phyloP scores from a whole-genome alignment of 2,329 filamentous ascomycete genomes.

The Alternaria dauci region DNA sequence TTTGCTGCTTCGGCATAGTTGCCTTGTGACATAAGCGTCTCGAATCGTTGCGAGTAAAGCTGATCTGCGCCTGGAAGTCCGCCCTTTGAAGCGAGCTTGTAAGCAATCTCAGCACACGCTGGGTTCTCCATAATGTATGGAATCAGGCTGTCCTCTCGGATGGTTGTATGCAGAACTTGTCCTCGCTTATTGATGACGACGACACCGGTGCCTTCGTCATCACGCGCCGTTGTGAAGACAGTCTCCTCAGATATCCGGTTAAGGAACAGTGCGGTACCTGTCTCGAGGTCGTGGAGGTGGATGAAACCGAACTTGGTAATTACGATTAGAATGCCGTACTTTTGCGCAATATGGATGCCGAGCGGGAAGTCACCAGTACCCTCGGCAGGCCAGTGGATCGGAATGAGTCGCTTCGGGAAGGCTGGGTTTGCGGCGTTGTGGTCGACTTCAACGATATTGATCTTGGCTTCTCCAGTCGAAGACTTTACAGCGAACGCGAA shows the following conservation, averaged over 20 bases:
- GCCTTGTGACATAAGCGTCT: constrained; percentile 80
- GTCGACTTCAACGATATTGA: constrained; percentile 98
- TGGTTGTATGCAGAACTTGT: constrained; percentile 91
- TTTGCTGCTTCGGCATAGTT: constrained; percentile 91
- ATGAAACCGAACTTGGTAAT: constrained; percentile 99
- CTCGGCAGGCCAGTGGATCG: constrained; percentile 96
- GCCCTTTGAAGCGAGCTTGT: constrained; percentile 94
- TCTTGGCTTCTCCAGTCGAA: constrained; percentile 81
- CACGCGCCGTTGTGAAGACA: constrained; percentile 91
- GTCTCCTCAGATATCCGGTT: constrained; percentile 99
- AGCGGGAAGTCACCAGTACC: constrained; percentile 97
- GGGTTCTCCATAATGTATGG: constrained; percentile 97
- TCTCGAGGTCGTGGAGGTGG: constrained; percentile 97
- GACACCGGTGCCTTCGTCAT: constrained; percentile 85
- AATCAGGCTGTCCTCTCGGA: constrained; percentile 90
- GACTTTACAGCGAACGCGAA: constrained; percentile 97
- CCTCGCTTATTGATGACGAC: constrained; percentile 97
- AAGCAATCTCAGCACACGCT: constrained; percentile 89
- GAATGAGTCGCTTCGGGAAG: constrained; percentile 95
- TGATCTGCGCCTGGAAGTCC: constrained; percentile 94
- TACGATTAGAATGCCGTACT: constrained; percentile 96
- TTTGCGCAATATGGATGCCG: constrained; percentile 94
- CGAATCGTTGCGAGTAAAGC: constrained; percentile 91
- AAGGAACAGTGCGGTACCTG: constrained; percentile 96
- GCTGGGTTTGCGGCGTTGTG: constrained; percentile 86